Conservation (phyloP, 2,329 filamentous ascomycete species). For the Colletotrichum orbiculare region DNA sequence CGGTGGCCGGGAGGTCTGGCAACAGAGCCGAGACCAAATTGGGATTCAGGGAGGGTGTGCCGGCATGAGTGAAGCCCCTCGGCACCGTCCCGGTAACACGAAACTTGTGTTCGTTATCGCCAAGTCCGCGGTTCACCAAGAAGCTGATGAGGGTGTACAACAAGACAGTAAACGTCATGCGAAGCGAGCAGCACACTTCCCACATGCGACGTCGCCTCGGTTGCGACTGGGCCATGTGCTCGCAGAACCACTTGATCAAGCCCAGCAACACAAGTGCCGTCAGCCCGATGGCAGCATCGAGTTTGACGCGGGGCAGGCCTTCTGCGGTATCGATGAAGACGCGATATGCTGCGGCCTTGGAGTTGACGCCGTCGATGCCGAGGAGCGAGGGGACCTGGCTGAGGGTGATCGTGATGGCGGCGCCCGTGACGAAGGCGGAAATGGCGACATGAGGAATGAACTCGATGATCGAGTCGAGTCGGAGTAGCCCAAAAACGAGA, state of each 20-base stretch:
- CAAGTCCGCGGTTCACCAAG: conserved; percentile 68
- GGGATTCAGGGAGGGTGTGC: conserved; percentile 65
- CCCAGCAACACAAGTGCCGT: conserved; percentile 77
- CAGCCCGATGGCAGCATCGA: conserved; percentile 81
- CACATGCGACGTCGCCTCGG: conserved; percentile 72
- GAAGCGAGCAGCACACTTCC: conserved; percentile 80
- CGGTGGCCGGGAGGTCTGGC: conserved; percentile 74
- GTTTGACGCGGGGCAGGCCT: conserved; percentile 57
- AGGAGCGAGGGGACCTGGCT: conserved; percentile 63
- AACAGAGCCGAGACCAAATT: conserved; percentile 68
- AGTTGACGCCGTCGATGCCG: conserved; percentile 62
- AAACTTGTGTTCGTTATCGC: conserved; percentile 62
- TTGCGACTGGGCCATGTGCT: conserved; percentile 67
- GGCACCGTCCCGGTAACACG: conserved; percentile 64
- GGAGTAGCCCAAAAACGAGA: conserved; percentile 59
- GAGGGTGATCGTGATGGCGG: conserved; percentile 60
- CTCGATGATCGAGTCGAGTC: conserved; percentile 65
- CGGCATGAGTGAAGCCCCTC: conserved; percentile 71
- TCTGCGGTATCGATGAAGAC: conserved; percentile 65
- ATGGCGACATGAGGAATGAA: conserved; percentile 65
- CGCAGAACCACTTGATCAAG: conserved; percentile 64
- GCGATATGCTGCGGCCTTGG: conserved; percentile 58
- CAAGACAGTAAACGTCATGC: conserved; percentile 80
- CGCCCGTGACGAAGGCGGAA: conserved; percentile 66
- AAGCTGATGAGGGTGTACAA: conserved; percentile 81